Evolutionary conservation across 257 asterid species (phyloP).

Genomic region (Gentiana straminea): DNA sequence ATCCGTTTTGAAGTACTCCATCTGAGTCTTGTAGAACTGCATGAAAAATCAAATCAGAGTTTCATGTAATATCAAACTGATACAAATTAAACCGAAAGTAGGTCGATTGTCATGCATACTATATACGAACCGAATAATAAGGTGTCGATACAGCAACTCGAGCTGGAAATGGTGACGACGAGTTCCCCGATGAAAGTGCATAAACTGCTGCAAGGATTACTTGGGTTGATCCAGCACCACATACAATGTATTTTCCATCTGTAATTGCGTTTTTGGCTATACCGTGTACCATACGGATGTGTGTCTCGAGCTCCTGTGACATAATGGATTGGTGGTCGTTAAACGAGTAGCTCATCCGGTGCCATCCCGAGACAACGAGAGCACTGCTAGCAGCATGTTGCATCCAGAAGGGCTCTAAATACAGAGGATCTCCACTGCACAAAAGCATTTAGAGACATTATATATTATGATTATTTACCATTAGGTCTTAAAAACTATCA

Average conservation of each 20-base stretch:
- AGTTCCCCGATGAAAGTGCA: slow-evolving; percentile 5
- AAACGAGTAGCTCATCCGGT: slow-evolving; percentile 11
- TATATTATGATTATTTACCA: no score
- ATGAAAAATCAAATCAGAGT: background rate
- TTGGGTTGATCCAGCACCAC: no score
- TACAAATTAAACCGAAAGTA: background rate
- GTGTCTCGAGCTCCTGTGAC: slow-evolving; percentile 11
- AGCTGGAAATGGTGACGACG: background rate
- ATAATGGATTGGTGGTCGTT: slow-evolving; percentile 2
- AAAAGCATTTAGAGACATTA: background rate
- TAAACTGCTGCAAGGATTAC: no score
- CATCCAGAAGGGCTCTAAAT: no score
- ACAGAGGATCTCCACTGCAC: slow-evolving; percentile 2
- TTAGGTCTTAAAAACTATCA: no score
- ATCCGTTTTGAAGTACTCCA: slow-evolving; percentile 2
- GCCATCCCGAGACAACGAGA: no score
- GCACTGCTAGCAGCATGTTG: no score
- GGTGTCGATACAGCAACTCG: slow-evolving; percentile 13
- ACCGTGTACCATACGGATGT: slow-evolving; percentile 11
- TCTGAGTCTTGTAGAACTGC: slow-evolving; percentile 11
- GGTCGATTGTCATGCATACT: background rate
- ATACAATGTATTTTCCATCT: no score
- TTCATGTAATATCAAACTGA: background rate
- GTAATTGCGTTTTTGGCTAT: background rate
- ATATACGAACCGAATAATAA: slow-evolving; percentile 10